Evolutionary conservation across 2,329 filamentous ascomycete species (phyloP), one percentile per base, ranked within the genome.

Genomic region (Dothistroma septosporum): DNA sequence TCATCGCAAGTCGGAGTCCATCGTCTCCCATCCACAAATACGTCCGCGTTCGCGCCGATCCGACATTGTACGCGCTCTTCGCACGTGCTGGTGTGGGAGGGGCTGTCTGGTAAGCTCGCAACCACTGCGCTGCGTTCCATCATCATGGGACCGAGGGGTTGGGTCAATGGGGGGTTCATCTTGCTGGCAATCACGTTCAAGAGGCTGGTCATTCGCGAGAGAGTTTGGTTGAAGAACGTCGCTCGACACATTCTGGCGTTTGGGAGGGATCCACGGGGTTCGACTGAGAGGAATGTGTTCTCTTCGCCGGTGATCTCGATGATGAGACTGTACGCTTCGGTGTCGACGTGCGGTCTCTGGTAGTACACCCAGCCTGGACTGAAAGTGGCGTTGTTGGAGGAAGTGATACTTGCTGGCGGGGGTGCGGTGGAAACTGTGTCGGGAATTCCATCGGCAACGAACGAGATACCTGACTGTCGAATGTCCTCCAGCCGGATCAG

Each of bases 111-210:
- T 68, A 86, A 84, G 61, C 81, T 84, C 48, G 79, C 79, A 7
- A 83, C 82, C 11, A 83, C 86, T n/a, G 85, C 86, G n/a, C 75
- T 76, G 1, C 72, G 72, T 3, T 83, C 80, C 53, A 83, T 78
- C 83, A 89, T 87, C 73, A 90, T 80, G 41, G 90, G 76, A 8
- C 88, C 87, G 0, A 89, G 75, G 0, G 88, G 85, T 22, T 80
- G 76, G 10, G 77, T 79, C 14, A 78, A 75, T 0, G 88, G 85
- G 6, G 92, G 74, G 64, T 87, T 89, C 66, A 94, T 83, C 73
- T 93, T 95, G 35, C 87, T 87, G 1, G 89, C 85, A n/a, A 96
- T 82, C 9, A 96, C 87, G 68, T 91, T 87, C 65, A 95, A 85
- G 6, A 97, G 78, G 58, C 86, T 87, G 0, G 85, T 82, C 19